phyloP scores from a whole-genome alignment of 1,284 basidiomycete species.

The Moesziomyces aphidis region DNA sequence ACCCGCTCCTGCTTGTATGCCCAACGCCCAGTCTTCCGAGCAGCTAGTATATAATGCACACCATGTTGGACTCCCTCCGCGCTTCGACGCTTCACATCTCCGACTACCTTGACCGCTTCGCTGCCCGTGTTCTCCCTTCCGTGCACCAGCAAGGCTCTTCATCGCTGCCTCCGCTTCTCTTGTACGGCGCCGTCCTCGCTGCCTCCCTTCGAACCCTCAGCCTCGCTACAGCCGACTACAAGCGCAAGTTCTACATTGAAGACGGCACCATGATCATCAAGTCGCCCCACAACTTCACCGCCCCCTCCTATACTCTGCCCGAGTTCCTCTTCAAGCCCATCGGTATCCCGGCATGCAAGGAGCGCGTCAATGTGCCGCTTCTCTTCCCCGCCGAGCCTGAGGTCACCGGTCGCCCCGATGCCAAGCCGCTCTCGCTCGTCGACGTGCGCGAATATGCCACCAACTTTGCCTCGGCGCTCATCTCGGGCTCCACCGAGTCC shows the following conservation, averaged over 20 bases:
- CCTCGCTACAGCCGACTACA: slow-evolving; percentile 20
- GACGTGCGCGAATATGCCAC: slow-evolving; percentile 53
- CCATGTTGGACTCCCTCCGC: slow-evolving; percentile 25
- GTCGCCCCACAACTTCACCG: slow-evolving; percentile 40
- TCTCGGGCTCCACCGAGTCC: slow-evolving; percentile 37
- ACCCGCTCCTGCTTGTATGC: background rate
- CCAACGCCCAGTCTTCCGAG: background rate
- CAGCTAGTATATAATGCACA: slow-evolving; percentile 15
- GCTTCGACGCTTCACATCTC: slow-evolving; percentile 14
- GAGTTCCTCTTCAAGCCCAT: slow-evolving; percentile 56
- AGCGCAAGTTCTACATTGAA: slow-evolving; percentile 29
- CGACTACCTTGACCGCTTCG: slow-evolving; percentile 28
- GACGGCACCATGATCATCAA: slow-evolving; percentile 50
- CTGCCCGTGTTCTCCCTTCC: slow-evolving; percentile 4
- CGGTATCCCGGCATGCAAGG: slow-evolving; percentile 32
- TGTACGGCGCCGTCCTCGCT: slow-evolving; percentile 25
- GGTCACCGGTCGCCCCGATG: slow-evolving; percentile 33
- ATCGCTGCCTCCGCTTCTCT: slow-evolving; percentile 8
- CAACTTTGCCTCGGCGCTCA: slow-evolving; percentile 50
- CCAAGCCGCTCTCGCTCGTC: slow-evolving; percentile 46
- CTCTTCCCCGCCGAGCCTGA: slow-evolving; percentile 49
- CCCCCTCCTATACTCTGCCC: slow-evolving; percentile 51
- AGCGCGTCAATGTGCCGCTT: slow-evolving; percentile 31
- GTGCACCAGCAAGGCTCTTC: slow-evolving; percentile 2
- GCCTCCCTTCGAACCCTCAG: slow-evolving; percentile 19